These are phyloP conservation scores for Tylopilus sp. DNA, from an alignment of 768 basidiomycete species.

Conservation along the genomic window DNA sequence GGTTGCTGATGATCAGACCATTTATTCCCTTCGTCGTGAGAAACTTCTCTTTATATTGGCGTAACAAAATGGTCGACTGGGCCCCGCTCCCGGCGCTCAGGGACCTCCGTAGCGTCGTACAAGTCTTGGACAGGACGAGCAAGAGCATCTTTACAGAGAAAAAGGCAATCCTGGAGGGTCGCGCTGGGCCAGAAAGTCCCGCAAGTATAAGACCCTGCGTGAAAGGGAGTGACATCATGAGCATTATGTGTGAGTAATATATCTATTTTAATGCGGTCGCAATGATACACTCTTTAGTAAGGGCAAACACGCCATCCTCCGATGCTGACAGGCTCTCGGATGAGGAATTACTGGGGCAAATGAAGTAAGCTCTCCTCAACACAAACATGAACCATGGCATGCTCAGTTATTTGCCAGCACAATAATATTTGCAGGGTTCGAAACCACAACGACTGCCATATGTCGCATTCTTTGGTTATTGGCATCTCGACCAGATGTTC, in stretches of 20 bases:
- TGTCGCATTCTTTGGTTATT: conserved; percentile 34
- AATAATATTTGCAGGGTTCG: conserved; percentile 33
- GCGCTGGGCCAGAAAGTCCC: conserved; percentile 5
- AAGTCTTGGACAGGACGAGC: conserved; percentile 30
- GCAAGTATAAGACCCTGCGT: conserved; percentile 10
- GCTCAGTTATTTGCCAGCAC: conserved; percentile 24
- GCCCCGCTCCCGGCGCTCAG: conserved; percentile 27
- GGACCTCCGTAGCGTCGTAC: conserved; percentile 24
- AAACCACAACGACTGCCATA: conserved; percentile 31
- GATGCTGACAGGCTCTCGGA: conserved; percentile 32
- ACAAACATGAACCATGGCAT: not conserved
- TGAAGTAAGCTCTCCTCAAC: conserved; percentile 32
- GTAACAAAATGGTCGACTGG: conserved; percentile 34
- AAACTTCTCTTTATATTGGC: conserved; percentile 27
- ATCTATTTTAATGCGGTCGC: not conserved
- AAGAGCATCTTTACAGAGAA: conserved; percentile 29
- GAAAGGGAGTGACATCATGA: conserved; percentile 37
- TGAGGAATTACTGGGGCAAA: conserved; percentile 36
- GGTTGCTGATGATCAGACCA: conserved; percentile 29
- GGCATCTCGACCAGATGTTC: conserved; percentile 28
- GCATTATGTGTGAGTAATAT: conserved; percentile 33
- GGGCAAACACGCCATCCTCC: conserved; percentile 30
- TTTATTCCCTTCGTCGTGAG: conserved; percentile 31
- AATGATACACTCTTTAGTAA: conserved; percentile 24
- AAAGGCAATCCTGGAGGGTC: conserved; percentile 21